Percentiles rank a stretch among this genome's conserved stretches.
Conservation (phyloP, 345 rosid genomes). For the Fremontodendron californicum region DNA sequence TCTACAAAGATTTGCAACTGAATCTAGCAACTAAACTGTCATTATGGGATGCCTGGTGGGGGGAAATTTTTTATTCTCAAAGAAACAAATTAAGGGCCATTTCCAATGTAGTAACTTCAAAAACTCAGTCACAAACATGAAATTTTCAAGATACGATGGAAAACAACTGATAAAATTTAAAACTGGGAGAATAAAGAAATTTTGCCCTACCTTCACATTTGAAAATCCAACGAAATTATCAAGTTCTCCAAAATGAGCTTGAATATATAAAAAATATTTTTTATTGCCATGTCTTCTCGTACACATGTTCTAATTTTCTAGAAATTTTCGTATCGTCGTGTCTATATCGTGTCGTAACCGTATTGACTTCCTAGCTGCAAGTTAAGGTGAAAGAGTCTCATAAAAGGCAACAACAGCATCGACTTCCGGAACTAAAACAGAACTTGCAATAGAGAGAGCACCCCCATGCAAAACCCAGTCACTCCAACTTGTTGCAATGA, state of each 20-base stretch:
- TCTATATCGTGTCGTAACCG: too few species aligned
- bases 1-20: neutral
- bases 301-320: too few species aligned
- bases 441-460: conserved; percentile 81
- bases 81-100: neutral
- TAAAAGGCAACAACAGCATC: conserved; percentile 87
- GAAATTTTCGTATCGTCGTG: too few species aligned
- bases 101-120: neutral
- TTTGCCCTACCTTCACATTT: conserved; percentile 61
- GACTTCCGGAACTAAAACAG: conserved; percentile 79
- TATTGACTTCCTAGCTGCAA: too few species aligned
- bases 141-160: neutral
- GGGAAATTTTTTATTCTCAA: neutral
- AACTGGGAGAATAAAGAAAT: neutral
- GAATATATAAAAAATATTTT: too few species aligned
- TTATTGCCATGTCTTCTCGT: too few species aligned
- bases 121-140: neutral
- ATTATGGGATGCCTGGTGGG: neutral
- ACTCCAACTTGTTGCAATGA: conserved; percentile 65
- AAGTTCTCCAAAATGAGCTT: conserved; percentile 90
- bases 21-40: neutral
- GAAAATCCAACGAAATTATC: conserved; percentile 77
- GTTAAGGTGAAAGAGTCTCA: conserved; percentile 71
- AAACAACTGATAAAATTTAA: neutral
- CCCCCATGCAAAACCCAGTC: conserved; percentile 96